Percentiles rank a stretch among this genome's conserved stretches.
These are phyloP conservation scores for Dryas integrifolia DNA, from an alignment of 331 rosid species.

Conservation along the genomic window DNA sequence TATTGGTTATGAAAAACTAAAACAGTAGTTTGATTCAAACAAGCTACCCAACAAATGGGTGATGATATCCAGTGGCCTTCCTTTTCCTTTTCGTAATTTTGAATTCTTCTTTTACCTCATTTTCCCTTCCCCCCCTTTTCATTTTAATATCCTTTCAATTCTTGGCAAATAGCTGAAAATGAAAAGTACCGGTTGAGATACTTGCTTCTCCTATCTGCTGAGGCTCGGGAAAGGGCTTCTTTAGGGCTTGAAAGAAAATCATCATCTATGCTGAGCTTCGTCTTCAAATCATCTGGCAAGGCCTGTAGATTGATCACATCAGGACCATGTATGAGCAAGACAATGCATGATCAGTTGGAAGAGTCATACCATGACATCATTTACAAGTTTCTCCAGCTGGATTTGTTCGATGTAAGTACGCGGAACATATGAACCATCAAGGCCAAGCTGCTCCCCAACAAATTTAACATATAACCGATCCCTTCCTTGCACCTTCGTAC, in stretches of 20 bases:
- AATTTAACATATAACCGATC: slow-evolving; percentile 67
- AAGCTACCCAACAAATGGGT: background rate
- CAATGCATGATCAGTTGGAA: slow-evolving; percentile 21
- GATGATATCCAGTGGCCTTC: background rate
- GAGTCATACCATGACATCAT: slow-evolving; percentile 90
- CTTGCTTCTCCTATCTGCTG: slow-evolving; percentile 88
- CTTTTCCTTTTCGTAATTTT: background rate
- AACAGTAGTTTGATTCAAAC: background rate
- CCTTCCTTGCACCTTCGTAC: slow-evolving; percentile 89
- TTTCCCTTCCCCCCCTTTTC: background rate
- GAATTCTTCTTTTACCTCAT: slow-evolving; percentile 2
- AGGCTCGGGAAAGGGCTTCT: slow-evolving; percentile 97
- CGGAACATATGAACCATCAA: slow-evolving; percentile 90
- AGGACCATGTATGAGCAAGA: slow-evolving; percentile 29
- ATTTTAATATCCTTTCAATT: slow-evolving; percentile 2
- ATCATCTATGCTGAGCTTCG: slow-evolving; percentile 87
- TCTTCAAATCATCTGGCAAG: slow-evolving; percentile 87
- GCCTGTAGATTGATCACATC: slow-evolving; percentile 60
- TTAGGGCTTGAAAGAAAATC: slow-evolving; percentile 84
- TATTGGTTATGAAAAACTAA: background rate
- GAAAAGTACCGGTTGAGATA: slow-evolving; percentile 65
- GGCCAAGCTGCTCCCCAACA: slow-evolving; percentile 68
- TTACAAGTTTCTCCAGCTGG: slow-evolving; percentile 93
- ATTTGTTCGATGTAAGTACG: slow-evolving; percentile 98
- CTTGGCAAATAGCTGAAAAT: slow-evolving; percentile 18